A percentile compares a stretch with the other conserved stretches of the same genome.
Conservation (phyloP, 352 stramenopile species). For the Phytophthora chlamydospora region DNA sequence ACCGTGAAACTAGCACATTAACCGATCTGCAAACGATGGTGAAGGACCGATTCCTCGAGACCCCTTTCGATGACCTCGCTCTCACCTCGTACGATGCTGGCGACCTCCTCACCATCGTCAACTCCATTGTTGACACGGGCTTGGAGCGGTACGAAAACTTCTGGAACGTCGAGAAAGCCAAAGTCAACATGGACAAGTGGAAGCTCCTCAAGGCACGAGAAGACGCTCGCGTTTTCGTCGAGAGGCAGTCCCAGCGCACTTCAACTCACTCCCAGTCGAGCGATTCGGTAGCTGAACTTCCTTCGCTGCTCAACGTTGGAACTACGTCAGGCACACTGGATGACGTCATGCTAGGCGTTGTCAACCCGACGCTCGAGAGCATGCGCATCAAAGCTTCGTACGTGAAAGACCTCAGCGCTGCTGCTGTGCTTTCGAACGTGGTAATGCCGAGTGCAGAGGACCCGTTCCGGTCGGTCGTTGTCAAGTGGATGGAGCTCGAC, state of each 20-base stretch:
- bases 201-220: slow-evolving; percentile 36
- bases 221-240: slow-evolving; percentile 33
- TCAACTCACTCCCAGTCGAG: background rate
- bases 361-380: slow-evolving; percentile 32
- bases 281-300: slow-evolving; percentile 7
- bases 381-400: slow-evolving; percentile 46
- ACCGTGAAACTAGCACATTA: background rate
- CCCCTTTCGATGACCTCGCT: slow-evolving; percentile 23
- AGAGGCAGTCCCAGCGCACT: background rate
- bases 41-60: slow-evolving; percentile 27
- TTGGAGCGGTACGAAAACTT: slow-evolving; percentile 35
- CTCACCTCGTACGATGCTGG: slow-evolving; percentile 20
- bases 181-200: slow-evolving; percentile 33
- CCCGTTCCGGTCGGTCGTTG: slow-evolving; percentile 32
- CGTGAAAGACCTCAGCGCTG: slow-evolving; percentile 30
- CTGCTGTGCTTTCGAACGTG: slow-evolving; percentile 30
- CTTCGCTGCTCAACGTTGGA: slow-evolving; percentile 31
- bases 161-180: slow-evolving; percentile 33
- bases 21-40: slow-evolving; percentile 19
- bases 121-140: slow-evolving; percentile 26
- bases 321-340: slow-evolving; percentile 27
- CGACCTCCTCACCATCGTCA: slow-evolving; percentile 28
- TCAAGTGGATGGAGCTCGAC: slow-evolving; percentile 47
- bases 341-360: slow-evolving; percentile 45
- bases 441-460: slow-evolving; percentile 26